Base-by-base conservation (phyloP, 805 yeast species). In the Middelhovenomyces tepae region DNA sequence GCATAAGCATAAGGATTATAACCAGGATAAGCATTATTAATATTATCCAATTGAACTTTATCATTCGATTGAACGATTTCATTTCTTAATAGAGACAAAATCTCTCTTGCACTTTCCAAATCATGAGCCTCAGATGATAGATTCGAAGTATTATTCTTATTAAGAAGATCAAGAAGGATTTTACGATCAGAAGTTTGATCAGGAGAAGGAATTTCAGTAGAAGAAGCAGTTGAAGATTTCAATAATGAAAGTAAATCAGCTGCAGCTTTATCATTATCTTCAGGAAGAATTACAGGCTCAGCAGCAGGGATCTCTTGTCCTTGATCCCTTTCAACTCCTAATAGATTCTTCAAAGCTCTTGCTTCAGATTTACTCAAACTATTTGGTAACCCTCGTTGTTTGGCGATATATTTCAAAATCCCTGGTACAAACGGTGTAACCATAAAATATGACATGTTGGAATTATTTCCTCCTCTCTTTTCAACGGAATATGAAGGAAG, bases 351-450 rank as follows among this genome's bases (percentile, higher is more conserved):
- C 35, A 56, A 45, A 3, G 57, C 58, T 3, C 39, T 33, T 4
- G 57, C 29, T 35, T 56, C 56, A 18, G 45, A 22, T 21, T 39
- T 38, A 16, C 52, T 40, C 7, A 52, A 43, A 17, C 42, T 36
- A 3, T 53, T 38, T 3, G 49, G 51, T 27, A 40, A 38, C 7
- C 58, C 62, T 33, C 43, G 45, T 15, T 47, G 44, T 36, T 39
- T 43, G 28, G 46, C 37, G 33, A 57, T 48, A 45, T 53, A 59
- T 31, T 49, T 46, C 18, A 46, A 41, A 21, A 61, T 45, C 13
- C 48, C 57, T 6, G 45, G 38, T 43, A 60, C 42, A 36, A 62
- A 62, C 17, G 64, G 61, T 1, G 59, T 54, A 5, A 60, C 61
- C 53, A 55, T 43, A 47, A 47, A 57, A 33, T 46, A 60, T 16